These are phyloP conservation scores for Tilletia indica DNA, from an alignment of 1,284 basidiomycete species.

Conservation along the genomic window DNA sequence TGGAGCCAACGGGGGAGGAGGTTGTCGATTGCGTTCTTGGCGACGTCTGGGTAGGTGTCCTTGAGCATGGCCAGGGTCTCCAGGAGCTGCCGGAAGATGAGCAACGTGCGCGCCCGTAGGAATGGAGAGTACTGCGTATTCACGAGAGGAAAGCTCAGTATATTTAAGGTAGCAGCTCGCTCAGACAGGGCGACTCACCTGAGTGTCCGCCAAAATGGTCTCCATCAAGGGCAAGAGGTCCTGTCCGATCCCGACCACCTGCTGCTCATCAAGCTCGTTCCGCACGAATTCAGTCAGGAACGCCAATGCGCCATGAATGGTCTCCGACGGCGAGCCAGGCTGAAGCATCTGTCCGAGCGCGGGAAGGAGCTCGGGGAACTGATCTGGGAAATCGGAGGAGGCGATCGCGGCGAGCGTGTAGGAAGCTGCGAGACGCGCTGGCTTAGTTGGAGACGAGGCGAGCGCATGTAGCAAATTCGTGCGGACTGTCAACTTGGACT, in stretches of 20 bases:
- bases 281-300: conserved; percentile 49
- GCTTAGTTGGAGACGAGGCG: conserved; percentile 35
- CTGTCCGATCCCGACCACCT: conserved; percentile 45
- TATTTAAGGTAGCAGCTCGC: background rate
- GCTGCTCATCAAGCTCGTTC: conserved; percentile 52
- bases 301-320: conserved; percentile 45
- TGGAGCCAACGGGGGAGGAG: conserved; percentile 77
- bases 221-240: conserved; percentile 48
- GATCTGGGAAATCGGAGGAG: conserved; percentile 51
- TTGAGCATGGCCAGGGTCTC: conserved; percentile 89
- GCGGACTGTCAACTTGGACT: conserved; percentile 41
- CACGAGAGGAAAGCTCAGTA: background rate
- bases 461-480: conserved; percentile 37
- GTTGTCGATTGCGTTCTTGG: conserved; percentile 74
- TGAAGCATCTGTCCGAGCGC: conserved; percentile 35
- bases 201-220: conserved; percentile 29
- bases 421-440: conserved; percentile 39
- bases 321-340: conserved; percentile 22
- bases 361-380: conserved; percentile 47
- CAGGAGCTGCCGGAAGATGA: conserved; percentile 86
- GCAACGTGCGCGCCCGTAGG: conserved; percentile 71
- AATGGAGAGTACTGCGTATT: conserved; percentile 31
- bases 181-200: conserved; percentile 17
- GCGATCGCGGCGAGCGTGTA: conserved; percentile 44
- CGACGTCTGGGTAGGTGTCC: conserved; percentile 80